Conservation (phyloP, 495 filamentous ascomycete species). For the Xylaria palmicola region DNA sequence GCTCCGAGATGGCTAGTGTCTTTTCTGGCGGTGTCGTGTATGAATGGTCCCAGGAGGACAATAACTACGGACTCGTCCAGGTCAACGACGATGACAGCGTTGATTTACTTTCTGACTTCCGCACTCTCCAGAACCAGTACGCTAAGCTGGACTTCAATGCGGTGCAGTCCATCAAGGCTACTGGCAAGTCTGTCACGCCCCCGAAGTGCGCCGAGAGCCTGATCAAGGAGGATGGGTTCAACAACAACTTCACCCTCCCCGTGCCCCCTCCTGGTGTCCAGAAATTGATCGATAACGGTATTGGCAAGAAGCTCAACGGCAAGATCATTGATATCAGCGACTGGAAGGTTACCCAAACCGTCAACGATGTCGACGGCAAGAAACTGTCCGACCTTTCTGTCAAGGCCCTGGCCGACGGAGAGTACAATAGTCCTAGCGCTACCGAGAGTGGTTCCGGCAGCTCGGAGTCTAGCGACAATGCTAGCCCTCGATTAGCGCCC, state of each 20-base stretch:
- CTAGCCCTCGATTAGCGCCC: slow-evolving; percentile 23
- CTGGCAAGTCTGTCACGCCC: slow-evolving; percentile 51
- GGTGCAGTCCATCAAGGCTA: slow-evolving; percentile 54
- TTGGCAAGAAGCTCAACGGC: slow-evolving; percentile 40
- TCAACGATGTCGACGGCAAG: slow-evolving; percentile 41
- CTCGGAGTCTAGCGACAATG: slow-evolving; percentile 13
- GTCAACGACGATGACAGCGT: slow-evolving; percentile 64
- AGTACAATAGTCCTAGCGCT: slow-evolving; percentile 29
- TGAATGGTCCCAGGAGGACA: slow-evolving; percentile 73
- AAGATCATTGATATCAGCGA: slow-evolving; percentile 42
- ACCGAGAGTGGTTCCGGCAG: neutral
- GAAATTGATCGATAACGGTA: slow-evolving; percentile 56
- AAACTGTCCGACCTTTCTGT: slow-evolving; percentile 37
- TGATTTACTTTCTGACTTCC: slow-evolving; percentile 67
- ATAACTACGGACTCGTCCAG: slow-evolving; percentile 74
- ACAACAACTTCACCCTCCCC: slow-evolving; percentile 75
- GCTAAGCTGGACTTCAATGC: slow-evolving; percentile 66
- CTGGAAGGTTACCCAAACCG: slow-evolving; percentile 39
- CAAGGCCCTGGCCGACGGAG: slow-evolving; percentile 42
- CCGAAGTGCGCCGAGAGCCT: slow-evolving; percentile 59
- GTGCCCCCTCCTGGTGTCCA: slow-evolving; percentile 41
- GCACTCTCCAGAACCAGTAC: slow-evolving; percentile 72
- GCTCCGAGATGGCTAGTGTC: slow-evolving; percentile 69
- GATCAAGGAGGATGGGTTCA: slow-evolving; percentile 64
- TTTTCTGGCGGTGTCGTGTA: slow-evolving; percentile 90